phyloP scores from a whole-genome alignment of 768 basidiomycete genomes.

The Psilocybe cubensis region DNA sequence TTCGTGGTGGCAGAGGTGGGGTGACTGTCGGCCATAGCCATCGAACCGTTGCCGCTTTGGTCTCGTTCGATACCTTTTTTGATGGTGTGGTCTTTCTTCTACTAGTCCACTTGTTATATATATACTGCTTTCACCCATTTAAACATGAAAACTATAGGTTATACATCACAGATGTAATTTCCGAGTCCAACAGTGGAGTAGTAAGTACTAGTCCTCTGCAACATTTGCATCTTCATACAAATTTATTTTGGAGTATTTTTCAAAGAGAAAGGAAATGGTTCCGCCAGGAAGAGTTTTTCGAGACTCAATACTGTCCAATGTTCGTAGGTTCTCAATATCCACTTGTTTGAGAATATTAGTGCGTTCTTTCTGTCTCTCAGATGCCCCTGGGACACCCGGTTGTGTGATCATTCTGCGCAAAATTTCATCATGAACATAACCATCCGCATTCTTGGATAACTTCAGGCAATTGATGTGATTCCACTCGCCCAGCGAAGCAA shows the following conservation, averaged over 20 bases:
- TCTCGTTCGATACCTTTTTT: background rate
- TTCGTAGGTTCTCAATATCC: conserved; percentile 49
- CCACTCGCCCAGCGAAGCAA: conserved; percentile 82
- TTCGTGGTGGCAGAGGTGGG: background rate
- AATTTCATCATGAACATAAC: conserved; percentile 66
- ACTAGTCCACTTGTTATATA: background rate
- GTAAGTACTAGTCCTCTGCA: no score
- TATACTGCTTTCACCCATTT: no score
- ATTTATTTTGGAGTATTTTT: conserved; percentile 39
- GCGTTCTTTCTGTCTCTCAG: background rate
- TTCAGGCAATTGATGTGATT: conserved; percentile 79
- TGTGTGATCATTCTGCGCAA: conserved; percentile 41
- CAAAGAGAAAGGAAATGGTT: conserved; percentile 77
- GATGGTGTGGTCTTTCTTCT: conserved; percentile 11
- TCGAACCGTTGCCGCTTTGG: background rate
- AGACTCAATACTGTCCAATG: conserved; percentile 34
- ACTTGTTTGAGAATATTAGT: conserved; percentile 26
- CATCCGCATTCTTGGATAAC: conserved; percentile 38
- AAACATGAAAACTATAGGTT: no score
- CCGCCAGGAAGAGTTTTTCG: conserved; percentile 60
- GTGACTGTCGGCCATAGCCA: background rate
- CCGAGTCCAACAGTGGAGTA: no score
- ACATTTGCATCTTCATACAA: no score
- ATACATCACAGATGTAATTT: no score
- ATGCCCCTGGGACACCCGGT: no score